phyloP scores from a whole-genome alignment of 305 asterid genomes.

The Rubia tinctorum region DNA sequence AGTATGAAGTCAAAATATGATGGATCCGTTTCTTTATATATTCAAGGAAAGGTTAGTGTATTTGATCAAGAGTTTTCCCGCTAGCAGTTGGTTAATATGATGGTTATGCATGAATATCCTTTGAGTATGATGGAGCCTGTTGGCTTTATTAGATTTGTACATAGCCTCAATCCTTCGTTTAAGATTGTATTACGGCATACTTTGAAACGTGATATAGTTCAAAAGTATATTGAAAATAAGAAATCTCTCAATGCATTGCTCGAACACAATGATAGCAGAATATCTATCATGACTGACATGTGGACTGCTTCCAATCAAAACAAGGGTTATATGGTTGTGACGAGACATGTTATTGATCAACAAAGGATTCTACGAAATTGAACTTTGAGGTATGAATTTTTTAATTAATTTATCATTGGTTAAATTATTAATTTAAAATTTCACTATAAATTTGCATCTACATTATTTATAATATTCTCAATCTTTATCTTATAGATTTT shows the following conservation, averaged over 20 bases:
- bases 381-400: background rate
- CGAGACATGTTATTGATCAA: background rate
- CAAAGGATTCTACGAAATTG: background rate
- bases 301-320: background rate
- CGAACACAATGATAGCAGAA: background rate
- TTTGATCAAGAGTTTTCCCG: no score
- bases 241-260: background rate
- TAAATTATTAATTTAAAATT: no score
- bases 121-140: background rate
- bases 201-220: background rate
- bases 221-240: no score
- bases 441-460: no score
- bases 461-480: no score
- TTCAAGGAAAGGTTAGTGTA: no score
- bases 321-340: background rate
- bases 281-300: background rate
- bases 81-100: no score
- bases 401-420: background rate
- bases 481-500: no score
- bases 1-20: no score
- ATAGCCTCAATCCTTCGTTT: background rate
- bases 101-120: no score
- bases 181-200: background rate
- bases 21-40: no score
- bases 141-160: background rate